phyloP scores from a whole-genome alignment of 495 filamentous ascomycete species.

The Penicillium soppii region DNA sequence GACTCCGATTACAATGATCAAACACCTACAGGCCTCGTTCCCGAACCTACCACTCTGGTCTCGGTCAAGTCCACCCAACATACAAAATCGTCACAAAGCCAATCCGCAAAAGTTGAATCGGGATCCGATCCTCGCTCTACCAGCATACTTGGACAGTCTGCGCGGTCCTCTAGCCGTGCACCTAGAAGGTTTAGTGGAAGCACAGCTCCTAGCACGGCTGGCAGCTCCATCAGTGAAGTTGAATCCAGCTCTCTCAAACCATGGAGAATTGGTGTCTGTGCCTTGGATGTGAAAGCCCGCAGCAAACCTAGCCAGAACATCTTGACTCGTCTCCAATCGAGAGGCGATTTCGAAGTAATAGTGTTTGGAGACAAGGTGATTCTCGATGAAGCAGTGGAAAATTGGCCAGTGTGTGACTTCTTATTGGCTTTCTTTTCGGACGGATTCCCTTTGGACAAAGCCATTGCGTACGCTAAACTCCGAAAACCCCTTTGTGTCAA shows the following conservation, averaged over 20 bases:
- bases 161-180: conserved; percentile 69
- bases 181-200: conserved; percentile 75
- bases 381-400: conserved; percentile 77
- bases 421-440: conserved; percentile 97
- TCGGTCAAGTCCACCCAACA: conserved; percentile 11
- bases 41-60: conserved; percentile 9
- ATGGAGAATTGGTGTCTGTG: conserved; percentile 87
- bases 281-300: conserved; percentile 90
- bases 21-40: conserved; percentile 8
- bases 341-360: conserved; percentile 90
- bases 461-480: conserved; percentile 87
- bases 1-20: conserved; percentile 21
- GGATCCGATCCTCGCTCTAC: conserved; percentile 21
- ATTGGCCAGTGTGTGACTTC: conserved; percentile 75
- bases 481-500: conserved; percentile 97
- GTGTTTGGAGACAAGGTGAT: conserved; percentile 99
- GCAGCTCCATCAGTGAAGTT: conserved; percentile 59
- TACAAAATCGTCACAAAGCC: conserved; percentile 12
- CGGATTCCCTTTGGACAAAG: conserved; percentile 95
- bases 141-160: conserved; percentile 38
- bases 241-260: conserved; percentile 36
- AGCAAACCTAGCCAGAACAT: conserved; percentile 97
- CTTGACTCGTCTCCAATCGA: conserved; percentile 82
- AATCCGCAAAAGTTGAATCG: conserved; percentile 18
- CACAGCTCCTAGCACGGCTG: conserved; percentile 68